Conservation (phyloP, 2,329 filamentous ascomycete genomes). For the Grosmannia clavigera region DNA sequence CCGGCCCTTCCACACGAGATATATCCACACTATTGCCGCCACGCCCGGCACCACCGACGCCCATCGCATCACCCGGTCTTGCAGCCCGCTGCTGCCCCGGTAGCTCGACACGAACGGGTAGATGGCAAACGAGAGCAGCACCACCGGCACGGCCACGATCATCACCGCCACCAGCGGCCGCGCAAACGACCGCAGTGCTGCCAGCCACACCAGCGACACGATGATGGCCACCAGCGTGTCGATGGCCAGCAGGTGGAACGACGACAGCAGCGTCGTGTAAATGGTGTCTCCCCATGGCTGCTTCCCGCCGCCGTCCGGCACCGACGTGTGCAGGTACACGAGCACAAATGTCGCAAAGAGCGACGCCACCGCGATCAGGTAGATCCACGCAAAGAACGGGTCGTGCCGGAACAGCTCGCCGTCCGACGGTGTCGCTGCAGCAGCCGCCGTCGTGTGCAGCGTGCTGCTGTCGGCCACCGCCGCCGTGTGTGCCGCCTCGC, state of each 20-base stretch:
- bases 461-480: conserved; percentile 10
- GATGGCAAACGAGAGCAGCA: conserved; percentile 78
- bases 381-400: conserved; percentile 83
- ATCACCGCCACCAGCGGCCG: conserved; percentile 71
- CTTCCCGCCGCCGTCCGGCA: conserved; percentile 41
- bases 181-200: conserved; percentile 76
- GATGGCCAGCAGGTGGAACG: conserved; percentile 77
- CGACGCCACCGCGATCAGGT: conserved; percentile 70
- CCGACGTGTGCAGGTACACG: conserved; percentile 77
- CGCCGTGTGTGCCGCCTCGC: conserved; percentile 32
- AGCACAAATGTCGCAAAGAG: conserved; percentile 82
- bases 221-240: conserved; percentile 86
- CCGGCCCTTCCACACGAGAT: conserved; percentile 69
- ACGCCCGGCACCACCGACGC: conserved; percentile 64
- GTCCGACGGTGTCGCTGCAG: conserved; percentile 41
- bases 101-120: conserved; percentile 89
- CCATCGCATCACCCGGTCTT: conserved; percentile 85
- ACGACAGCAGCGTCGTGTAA: conserved; percentile 76
- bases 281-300: conserved; percentile 81
- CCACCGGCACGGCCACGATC: conserved; percentile 70
- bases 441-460: conserved; percentile 17
- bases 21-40: conserved; percentile 67
- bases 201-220: conserved; percentile 83
- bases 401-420: conserved; percentile 71
- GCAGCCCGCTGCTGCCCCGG: conserved; percentile 59